Evolutionary conservation across 345 rosid species (phyloP).

Genomic region (Kandelia obovata): DNA sequence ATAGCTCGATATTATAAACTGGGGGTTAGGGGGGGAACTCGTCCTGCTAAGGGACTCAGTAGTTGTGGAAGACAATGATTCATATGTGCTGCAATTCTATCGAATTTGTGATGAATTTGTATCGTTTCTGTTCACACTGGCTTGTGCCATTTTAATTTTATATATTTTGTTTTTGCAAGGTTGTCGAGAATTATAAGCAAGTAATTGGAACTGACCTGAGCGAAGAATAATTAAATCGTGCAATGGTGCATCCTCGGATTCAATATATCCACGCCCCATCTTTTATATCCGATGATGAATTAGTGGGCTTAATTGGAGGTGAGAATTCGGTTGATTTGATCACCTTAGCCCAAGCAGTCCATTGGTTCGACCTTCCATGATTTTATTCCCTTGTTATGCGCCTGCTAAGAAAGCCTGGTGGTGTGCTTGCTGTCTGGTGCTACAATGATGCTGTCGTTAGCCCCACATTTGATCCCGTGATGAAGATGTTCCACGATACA

Average conservation of each 20-base stretch:
- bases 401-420: constrained; percentile 55
- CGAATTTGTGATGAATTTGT: too few relatives aligned
- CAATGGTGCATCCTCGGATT: constrained; percentile 41
- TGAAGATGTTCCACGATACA: constrained; percentile 37
- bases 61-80: too few relatives aligned
- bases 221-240: constrained; percentile 44
- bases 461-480: constrained; percentile 45
- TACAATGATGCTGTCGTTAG: constrained; percentile 43
- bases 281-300: constrained; percentile 45
- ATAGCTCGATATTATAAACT: too few relatives aligned
- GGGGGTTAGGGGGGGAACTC: too few relatives aligned
- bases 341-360: constrained; percentile 56
- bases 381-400: constrained; percentile 49
- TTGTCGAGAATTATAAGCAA: constrained; percentile 52
- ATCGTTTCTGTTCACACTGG: too few relatives aligned
- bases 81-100: too few relatives aligned
- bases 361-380: constrained; percentile 63
- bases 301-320: constrained; percentile 40
- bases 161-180: constrained; percentile 24
- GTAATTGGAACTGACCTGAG: constrained; percentile 60
- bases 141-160: too few relatives aligned
- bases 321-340: constrained; percentile 59
- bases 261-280: constrained; percentile 46
- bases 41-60: too few relatives aligned
- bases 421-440: constrained; percentile 64